Conservation (phyloP, 352 stramenopile species). For the Globisporangium radiosum region DNA sequence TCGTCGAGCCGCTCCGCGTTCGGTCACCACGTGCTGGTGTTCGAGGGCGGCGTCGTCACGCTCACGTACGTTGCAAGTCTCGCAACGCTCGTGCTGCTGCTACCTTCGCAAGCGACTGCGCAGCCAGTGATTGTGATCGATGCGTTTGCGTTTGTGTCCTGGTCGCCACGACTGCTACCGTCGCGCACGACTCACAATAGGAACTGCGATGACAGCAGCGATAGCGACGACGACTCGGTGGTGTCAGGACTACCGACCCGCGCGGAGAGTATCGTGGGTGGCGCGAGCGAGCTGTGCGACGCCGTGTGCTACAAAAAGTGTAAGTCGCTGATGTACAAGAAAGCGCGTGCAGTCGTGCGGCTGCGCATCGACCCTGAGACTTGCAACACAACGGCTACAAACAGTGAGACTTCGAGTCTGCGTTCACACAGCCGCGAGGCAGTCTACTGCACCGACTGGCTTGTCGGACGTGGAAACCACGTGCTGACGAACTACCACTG, state of each 20-base stretch:
- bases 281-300: constrained; percentile 42
- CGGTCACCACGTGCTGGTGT: constrained; percentile 38
- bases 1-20: constrained; percentile 14
- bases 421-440: constrained; percentile 4
- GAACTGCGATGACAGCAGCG: neutral
- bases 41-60: constrained; percentile 25
- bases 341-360: constrained; percentile 37
- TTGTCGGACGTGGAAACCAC: constrained; percentile 49
- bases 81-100: constrained; percentile 32
- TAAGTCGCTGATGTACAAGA: constrained; percentile 47
- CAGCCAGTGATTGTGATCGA: constrained; percentile 29
- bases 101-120: constrained; percentile 13
- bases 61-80: constrained; percentile 53
- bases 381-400: neutral
- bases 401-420: neutral
- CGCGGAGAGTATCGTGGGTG: constrained; percentile 42
- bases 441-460: constrained; percentile 55
- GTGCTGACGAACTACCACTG: constrained; percentile 71
- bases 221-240: neutral
- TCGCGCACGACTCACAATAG: neutral
- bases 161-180: no score
- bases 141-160: constrained; percentile 28
- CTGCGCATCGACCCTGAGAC: constrained; percentile 33
- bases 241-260: neutral
- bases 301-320: constrained; percentile 50